Conservation (phyloP, 257 asterid genomes). For the Capsicum pubescens region DNA sequence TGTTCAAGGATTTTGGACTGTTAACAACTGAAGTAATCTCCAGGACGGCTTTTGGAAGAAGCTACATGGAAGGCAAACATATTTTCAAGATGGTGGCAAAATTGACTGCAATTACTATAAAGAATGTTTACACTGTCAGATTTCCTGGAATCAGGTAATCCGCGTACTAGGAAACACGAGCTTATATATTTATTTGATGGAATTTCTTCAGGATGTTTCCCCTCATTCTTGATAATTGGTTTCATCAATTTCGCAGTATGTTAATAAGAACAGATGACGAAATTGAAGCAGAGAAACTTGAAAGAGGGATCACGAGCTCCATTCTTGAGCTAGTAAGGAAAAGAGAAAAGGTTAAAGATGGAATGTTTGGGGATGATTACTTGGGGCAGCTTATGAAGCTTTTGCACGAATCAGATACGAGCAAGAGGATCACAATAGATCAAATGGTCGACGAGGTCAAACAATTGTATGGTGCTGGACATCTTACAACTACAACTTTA, state of each 20-base stretch:
- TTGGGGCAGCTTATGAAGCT: slow-evolving; percentile 56
- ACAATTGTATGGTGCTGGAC: slow-evolving; percentile 56
- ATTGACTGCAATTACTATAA: slow-evolving; percentile 46
- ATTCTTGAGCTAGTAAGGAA: slow-evolving; percentile 51
- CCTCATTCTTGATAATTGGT: background rate
- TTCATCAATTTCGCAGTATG: slow-evolving; percentile 33
- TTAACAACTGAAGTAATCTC: slow-evolving; percentile 69
- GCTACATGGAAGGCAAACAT: slow-evolving; percentile 64
- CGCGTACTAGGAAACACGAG: background rate
- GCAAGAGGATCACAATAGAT: slow-evolving; percentile 47
- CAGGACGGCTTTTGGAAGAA: slow-evolving; percentile 77
- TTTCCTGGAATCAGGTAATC: slow-evolving; percentile 57
- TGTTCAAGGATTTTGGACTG: slow-evolving; percentile 58
- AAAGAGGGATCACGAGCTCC: slow-evolving; percentile 48
- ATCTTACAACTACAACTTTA: slow-evolving; percentile 52
- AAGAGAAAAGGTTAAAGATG: slow-evolving; percentile 40
- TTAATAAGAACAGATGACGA: slow-evolving; percentile 53
- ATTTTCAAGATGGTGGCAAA: slow-evolving; percentile 65
- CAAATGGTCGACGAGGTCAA: slow-evolving; percentile 64
- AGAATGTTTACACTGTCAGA: slow-evolving; percentile 49
- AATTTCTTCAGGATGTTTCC: background rate
- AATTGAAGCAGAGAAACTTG: slow-evolving; percentile 62
- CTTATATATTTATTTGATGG: background rate
- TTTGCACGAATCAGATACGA: slow-evolving; percentile 40
- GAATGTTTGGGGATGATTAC: slow-evolving; percentile 49